phyloP scores from a whole-genome alignment of 2,329 filamentous ascomycete species.

The Periconia digitata region DNA sequence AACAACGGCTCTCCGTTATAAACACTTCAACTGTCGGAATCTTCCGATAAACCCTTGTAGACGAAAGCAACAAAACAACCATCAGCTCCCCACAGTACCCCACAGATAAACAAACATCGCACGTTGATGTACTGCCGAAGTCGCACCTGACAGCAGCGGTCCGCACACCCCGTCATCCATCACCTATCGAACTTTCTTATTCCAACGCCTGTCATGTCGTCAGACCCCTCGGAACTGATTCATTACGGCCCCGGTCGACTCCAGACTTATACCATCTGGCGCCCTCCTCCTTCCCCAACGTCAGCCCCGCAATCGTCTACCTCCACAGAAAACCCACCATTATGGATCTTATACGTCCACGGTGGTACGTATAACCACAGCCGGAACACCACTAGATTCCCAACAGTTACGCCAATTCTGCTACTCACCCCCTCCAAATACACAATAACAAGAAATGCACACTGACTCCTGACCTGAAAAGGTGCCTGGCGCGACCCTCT shows the following conservation, averaged over 20 bases:
- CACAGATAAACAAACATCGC: background rate
- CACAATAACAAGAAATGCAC: no score
- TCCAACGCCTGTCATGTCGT: no score
- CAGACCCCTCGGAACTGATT: background rate
- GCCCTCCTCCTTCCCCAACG: conserved; percentile 27
- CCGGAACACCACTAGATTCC: background rate
- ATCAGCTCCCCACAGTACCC: background rate
- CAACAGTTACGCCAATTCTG: no score
- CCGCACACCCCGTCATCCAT: no score
- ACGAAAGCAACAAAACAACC: background rate
- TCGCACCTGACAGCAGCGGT: background rate
- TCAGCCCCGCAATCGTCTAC: background rate
- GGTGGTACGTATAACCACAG: conserved; percentile 31
- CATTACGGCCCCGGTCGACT: conserved; percentile 25
- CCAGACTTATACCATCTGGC: conserved; percentile 48
- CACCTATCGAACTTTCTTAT: no score
- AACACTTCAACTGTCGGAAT: no score
- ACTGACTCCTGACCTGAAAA: background rate
- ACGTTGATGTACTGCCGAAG: no score
- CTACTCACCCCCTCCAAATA: no score
- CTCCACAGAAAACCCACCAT: conserved; percentile 8
- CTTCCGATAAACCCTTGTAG: no score
- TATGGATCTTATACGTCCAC: conserved; percentile 50
- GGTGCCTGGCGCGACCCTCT: conserved; percentile 52
- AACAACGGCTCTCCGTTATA: no score